Percentiles rank a stretch among this genome's conserved stretches.
These are phyloP conservation scores for Corylus heterophylla DNA, from an alignment of 306 rosid species.

Conservation along the genomic window DNA sequence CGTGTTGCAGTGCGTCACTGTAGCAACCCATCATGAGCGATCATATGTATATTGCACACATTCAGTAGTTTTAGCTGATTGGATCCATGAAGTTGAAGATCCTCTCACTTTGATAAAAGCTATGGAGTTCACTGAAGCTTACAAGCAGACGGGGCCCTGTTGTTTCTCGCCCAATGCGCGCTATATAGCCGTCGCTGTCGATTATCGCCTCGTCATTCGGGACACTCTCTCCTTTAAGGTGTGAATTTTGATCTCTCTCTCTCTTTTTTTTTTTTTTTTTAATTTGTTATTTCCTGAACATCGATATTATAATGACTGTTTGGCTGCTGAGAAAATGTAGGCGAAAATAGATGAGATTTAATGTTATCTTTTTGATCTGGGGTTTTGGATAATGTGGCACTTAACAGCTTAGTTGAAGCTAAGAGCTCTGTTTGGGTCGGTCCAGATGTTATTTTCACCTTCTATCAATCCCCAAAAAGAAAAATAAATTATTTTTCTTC, in stretches of 20 bases:
- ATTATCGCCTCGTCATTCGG: conserved; percentile 96
- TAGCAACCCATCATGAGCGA: background rate
- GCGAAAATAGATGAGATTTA: background rate
- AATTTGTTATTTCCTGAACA: background rate
- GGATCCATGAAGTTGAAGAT: background rate
- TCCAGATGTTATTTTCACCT: background rate
- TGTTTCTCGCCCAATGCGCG: conserved; percentile 95
- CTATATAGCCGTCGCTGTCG: conserved; percentile 88
- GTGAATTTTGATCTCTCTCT: background rate
- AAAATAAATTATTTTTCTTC: background rate
- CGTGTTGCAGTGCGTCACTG: background rate
- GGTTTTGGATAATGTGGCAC: background rate
- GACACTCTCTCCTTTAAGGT: conserved; percentile 91
- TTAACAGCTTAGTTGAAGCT: background rate
- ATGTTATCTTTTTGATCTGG: background rate
- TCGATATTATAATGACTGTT: background rate
- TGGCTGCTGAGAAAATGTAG: conserved; percentile 7
- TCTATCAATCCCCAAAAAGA: background rate
- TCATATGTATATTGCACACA: background rate
- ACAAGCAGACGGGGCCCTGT: conserved; percentile 92
- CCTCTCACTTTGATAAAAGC: background rate
- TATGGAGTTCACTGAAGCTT: conserved; percentile 95
- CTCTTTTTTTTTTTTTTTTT: no score
- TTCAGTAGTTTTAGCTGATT: background rate
- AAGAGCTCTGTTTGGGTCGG: background rate